A percentile compares a stretch with the other conserved stretches of the same genome.
phyloP scores from a whole-genome alignment of 2,329 filamentous ascomycete genomes.

The Fusarium oligoseptatum region DNA sequence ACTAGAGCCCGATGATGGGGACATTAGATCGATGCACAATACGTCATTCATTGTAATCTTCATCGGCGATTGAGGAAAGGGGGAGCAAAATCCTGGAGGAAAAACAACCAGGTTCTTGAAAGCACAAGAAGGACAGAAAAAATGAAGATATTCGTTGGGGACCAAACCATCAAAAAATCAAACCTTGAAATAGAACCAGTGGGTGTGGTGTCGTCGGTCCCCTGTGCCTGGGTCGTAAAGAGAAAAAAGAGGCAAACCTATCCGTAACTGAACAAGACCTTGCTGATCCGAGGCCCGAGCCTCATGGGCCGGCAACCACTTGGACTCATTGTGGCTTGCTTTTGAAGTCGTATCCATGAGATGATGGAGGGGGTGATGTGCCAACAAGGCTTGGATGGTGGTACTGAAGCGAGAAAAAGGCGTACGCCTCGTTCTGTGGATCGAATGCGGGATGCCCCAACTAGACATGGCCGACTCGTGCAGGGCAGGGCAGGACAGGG shows the following conservation, averaged over 20 bases:
- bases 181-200: slow-evolving; percentile 11
- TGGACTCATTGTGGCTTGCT: slow-evolving; percentile 15
- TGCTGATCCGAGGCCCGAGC: slow-evolving; percentile 37
- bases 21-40: slow-evolving; percentile 23
- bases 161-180: not conserved
- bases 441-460: slow-evolving; percentile 14
- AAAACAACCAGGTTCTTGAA: not conserved
- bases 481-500: not conserved
- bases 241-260: slow-evolving; percentile 28
- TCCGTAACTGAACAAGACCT: slow-evolving; percentile 35
- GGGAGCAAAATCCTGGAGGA: slow-evolving; percentile 5
- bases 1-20: slow-evolving; percentile 36
- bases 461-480: slow-evolving; percentile 9
- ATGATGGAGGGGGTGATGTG: not conserved
- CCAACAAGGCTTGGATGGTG: not conserved
- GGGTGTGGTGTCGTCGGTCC: slow-evolving; percentile 11
- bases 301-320: slow-evolving; percentile 37
- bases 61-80: not conserved
- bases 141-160: not conserved
- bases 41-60: slow-evolving; percentile 38
- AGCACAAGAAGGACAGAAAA: not conserved
- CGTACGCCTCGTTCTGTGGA: slow-evolving; percentile 23
- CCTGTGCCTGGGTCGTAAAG: slow-evolving; percentile 31
- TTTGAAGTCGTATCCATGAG: slow-evolving; percentile 10
- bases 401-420: slow-evolving; percentile 12